These are phyloP conservation scores for Heterococcus sp. DNA, from an alignment of 108 stramenopile species.

Conservation along the genomic window DNA sequence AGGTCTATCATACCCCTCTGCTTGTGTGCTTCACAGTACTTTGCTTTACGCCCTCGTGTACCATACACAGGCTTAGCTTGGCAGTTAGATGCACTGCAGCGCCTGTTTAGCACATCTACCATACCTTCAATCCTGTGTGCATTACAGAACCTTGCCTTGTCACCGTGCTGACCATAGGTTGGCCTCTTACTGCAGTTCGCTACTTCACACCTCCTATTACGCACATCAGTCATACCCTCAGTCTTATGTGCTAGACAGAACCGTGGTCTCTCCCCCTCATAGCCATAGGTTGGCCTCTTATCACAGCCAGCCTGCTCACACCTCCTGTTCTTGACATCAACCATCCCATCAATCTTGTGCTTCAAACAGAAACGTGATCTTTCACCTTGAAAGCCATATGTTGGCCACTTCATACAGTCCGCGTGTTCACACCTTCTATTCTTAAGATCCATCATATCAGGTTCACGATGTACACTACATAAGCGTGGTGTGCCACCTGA, in stretches of 20 bases:
- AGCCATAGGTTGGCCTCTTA: conserved; percentile 37
- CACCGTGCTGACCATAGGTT: conserved; percentile 27
- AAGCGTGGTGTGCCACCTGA: conserved; percentile 25
- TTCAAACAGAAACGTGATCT: conserved; percentile 37
- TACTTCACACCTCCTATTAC: conserved; percentile 39
- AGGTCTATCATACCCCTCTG: background rate
- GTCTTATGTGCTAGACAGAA: conserved; percentile 44
- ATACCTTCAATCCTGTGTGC: conserved; percentile 29
- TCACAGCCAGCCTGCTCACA: conserved; percentile 45
- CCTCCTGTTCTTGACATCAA: conserved; percentile 40
- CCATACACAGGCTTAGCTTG: conserved; percentile 32
- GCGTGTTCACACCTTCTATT: conserved; percentile 40
- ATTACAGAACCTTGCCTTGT: conserved; percentile 17
- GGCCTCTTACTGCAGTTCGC: conserved; percentile 38
- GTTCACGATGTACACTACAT: conserved; percentile 23
- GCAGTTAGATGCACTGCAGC: background rate
- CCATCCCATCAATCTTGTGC: conserved; percentile 36
- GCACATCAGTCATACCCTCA: conserved; percentile 45
- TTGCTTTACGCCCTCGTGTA: conserved; percentile 24
- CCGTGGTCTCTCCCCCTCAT: conserved; percentile 40
- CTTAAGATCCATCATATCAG: conserved; percentile 32
- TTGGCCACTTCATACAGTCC: conserved; percentile 38
- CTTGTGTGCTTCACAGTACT: conserved; percentile 32
- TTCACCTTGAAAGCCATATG: conserved; percentile 42
- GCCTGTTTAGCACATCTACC: conserved; percentile 8